Conservation (phyloP, 768 basidiomycete genomes). For the Clitopilus passeckerianus region DNA sequence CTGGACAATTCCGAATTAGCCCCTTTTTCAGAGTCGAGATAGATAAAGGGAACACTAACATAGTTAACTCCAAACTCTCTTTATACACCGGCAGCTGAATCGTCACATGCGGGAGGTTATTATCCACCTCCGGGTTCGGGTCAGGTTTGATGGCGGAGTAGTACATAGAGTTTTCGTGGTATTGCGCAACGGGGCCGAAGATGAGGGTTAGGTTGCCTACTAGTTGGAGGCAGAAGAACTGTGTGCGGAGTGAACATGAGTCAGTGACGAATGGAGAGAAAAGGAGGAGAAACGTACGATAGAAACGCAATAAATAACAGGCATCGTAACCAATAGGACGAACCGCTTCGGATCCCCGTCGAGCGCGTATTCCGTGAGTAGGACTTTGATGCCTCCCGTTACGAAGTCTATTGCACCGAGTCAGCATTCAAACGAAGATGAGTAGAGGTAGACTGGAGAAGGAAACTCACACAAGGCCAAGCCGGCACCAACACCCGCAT, state of each 20-base stretch:
- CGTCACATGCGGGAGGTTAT: constrained; percentile 70
- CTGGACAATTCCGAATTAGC: too few relatives aligned
- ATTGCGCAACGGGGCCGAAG: constrained; percentile 81
- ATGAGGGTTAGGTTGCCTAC: constrained; percentile 61
- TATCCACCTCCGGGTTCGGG: constrained; percentile 62
- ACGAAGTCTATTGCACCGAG: constrained; percentile 40
- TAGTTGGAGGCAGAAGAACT: constrained; percentile 79
- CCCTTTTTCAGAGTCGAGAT: too few relatives aligned
- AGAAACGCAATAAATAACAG: constrained; percentile 74
- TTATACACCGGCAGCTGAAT: constrained; percentile 89
- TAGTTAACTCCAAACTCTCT: constrained; percentile 67
- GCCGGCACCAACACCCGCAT: constrained; percentile 63
- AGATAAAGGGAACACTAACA: too few relatives aligned
- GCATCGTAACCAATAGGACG: constrained; percentile 56
- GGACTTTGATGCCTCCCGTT: constrained; percentile 50
- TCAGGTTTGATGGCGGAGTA: constrained; percentile 71
- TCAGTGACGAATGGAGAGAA: background rate
- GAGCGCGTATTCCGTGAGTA: constrained; percentile 63
- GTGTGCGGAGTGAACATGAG: background rate
- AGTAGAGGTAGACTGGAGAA: background rate
- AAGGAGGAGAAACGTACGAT: constrained; percentile 41
- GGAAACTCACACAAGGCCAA: constrained; percentile 52
- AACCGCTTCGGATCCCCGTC: constrained; percentile 65
- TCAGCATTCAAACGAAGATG: background rate
- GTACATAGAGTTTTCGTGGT: constrained; percentile 78